Evolutionary conservation across 2,329 filamentous ascomycete genomes (phyloP), one percentile per base, ranked within the genome.

Genomic region (Fusarium xylarioides): DNA sequence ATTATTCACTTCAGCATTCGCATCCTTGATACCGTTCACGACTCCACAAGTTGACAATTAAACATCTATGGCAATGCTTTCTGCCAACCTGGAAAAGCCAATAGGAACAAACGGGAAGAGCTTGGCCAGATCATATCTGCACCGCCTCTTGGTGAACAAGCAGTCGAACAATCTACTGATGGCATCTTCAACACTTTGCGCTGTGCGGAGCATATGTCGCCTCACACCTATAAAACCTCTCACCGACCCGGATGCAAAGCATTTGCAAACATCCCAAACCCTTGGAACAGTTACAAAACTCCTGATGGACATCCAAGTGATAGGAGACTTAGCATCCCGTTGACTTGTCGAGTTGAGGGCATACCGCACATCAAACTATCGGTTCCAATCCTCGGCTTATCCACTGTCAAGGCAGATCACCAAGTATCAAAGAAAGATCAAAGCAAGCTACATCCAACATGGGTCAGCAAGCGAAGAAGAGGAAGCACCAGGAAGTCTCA

Each of bases 361-460:
- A 37, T 50, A 28, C 71, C 67, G 7, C 71, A 66, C 46, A 53
- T 72, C 59, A 74, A 59, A 50, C 60, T 74, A 26, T 53, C 43
- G 26, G 26, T 67, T 40, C 32, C 70, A 50, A 69, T 55, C 10
- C 68, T 54, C n/a, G 37, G 38, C 23, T 37, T 28, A 37, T 42
- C 50, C n/a, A 37, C 28, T 37, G 40, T 35, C 37, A 44, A 35
- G 26, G 15, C 42, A 43, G 21, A 44, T 32, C 32, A 44, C 14
- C 43, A 19, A 42, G 26, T 19, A n/a, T n/a, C 30, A 34, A 44
- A 34, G 26, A 66, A 57, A 21, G 52, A 73, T 42, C 43, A 40
- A 28, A 35, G 43, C 21, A 62, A 57, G n/a, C 53, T 73, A 12
- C 44, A 63, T 23, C 40, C 40, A 49, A 46, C 30, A 66, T 73